Base-by-base conservation (phyloP, 495 filamentous ascomycete genomes). In the Penicillium cosmopolitanum region DNA sequence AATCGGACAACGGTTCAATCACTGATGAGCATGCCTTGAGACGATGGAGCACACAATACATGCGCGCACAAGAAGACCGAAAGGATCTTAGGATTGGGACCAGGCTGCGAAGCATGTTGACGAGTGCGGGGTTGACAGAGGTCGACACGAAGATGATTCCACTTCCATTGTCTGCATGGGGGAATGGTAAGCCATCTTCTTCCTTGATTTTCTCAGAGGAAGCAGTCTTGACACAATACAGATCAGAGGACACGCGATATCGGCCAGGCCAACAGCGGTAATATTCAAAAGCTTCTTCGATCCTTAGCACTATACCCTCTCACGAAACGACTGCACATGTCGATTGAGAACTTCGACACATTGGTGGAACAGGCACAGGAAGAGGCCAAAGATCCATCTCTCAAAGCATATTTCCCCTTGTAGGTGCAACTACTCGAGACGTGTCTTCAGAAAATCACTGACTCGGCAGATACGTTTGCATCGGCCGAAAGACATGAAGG, bases 1-100 rank as follows among this genome's bases (percentile, higher is more conserved):
- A 97, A 68, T 97, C 92, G 2, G 89, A 96, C 65, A 97, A 92
- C 62, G 95, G 95, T 25, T 87, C 85, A 8, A 81, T 97, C 60
- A 89, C 84, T 12, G 81, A 86, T 13, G 73, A 82, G 53, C 86
- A 91, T 73, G 89, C 90, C 2, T 72, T 96, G 61, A 81, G 86
- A 48, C 81, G 86, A 65, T 90, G 90, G 89, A 94, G 89, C 50
- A 80, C 82, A 40, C 81, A 79, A 56, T 89, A 89, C 61, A 82
- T 88, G 70, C 79, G 82, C 56, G 85, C 87, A 51, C 71, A 89
- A 62, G 82, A 88, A 53, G 84, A 81, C 28, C 74, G 80, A 33
- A 94, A 94, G 62, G 88, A 94, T 66, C 82, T 87, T 48, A 80
- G 91, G 43, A 85, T 87, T 21, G 85, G 88, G 18, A 76, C 89